Base-by-base conservation (phyloP, 495 filamentous ascomycete genomes). In the Aspergillus avenaceus region DNA sequence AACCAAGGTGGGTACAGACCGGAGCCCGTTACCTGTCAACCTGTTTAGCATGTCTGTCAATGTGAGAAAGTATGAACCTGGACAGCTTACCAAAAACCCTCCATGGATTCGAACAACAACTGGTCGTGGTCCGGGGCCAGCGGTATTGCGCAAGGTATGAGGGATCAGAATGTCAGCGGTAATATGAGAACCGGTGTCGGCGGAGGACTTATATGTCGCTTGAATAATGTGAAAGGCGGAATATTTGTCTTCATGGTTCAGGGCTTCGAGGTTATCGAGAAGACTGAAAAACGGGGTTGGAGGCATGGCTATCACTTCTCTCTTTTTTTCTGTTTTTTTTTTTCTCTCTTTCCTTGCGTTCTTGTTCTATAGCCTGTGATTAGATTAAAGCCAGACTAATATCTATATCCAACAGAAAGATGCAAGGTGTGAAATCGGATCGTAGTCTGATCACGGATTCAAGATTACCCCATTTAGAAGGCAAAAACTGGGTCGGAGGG, bases 1-100 rank as follows among this genome's bases (percentile, higher is more conserved):
- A 59, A 49, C 56, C 56, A 59, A 11, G 45, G 48, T 9, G 52
- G 34, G 14, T 55, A 55, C 4, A 46, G 9, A n/a, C 56, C 49
- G 1, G 53, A 25, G 21, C 56, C 56, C 26, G 45, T 47, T 25
- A 47, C 45, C 45, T 47, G 23, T 6, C 12, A 6, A 34, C 29
- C 4, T 4, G 11, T n/a, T 34, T n/a, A 34, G 29, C 4, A 34
- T 6, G 4, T 6, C 4, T 13, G 4, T n/a, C 6, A 34, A 34
- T 8, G 11, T 34, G 5, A 8, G 14, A 12, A 2, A 34, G 4
- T n/a, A 28, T 37, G 31, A 14, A 5, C 7, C 13, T 44, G n/a
- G n/a, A n/a, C n/a, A n/a, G n/a, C n/a, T 18, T 14, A 59, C 43
- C 4, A 59, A 41, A 41, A 49, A 55, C 5, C 56, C 56, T 1